phyloP scores from a whole-genome alignment of 2,329 filamentous ascomycete genomes.

The Ceratocystis lukuohia region DNA sequence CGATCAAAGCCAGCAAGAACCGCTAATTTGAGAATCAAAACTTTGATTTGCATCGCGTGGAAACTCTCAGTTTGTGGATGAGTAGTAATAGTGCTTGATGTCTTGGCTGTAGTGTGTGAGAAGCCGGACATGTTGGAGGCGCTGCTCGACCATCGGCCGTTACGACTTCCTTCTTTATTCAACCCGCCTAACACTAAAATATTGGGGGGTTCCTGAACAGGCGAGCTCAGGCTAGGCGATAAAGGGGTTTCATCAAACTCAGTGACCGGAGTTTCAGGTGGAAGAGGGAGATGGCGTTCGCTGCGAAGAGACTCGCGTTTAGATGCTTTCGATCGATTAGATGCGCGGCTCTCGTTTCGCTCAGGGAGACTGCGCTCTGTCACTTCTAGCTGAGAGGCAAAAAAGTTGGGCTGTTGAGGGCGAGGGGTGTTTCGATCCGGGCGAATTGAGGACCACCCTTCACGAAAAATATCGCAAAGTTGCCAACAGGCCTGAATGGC shows the following conservation, averaged over 20 bases:
- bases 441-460: slow-evolving; percentile 79
- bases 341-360: slow-evolving; percentile 32
- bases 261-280: slow-evolving; percentile 73
- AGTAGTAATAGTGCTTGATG: slow-evolving; percentile 60
- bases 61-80: slow-evolving; percentile 56
- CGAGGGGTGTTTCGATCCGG: slow-evolving; percentile 77
- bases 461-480: slow-evolving; percentile 80
- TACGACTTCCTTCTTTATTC: slow-evolving; percentile 41
- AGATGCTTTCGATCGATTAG: slow-evolving; percentile 38
- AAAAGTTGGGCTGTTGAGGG: slow-evolving; percentile 64
- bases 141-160: slow-evolving; percentile 67
- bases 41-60: slow-evolving; percentile 64
- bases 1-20: slow-evolving; percentile 72
- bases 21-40: slow-evolving; percentile 70
- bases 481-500: slow-evolving; percentile 93
- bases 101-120: slow-evolving; percentile 54
- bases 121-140: slow-evolving; percentile 68
- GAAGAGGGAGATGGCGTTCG: slow-evolving; percentile 33
- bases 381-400: slow-evolving; percentile 36
- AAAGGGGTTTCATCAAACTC: slow-evolving; percentile 86
- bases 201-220: slow-evolving; percentile 54
- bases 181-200: slow-evolving; percentile 69
- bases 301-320: slow-evolving; percentile 35
- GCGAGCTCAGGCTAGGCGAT: slow-evolving; percentile 63
- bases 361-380: slow-evolving; percentile 12